phyloP scores from a whole-genome alignment of 1,139 yeast genomes.

The Pichia kudriavzevii region DNA sequence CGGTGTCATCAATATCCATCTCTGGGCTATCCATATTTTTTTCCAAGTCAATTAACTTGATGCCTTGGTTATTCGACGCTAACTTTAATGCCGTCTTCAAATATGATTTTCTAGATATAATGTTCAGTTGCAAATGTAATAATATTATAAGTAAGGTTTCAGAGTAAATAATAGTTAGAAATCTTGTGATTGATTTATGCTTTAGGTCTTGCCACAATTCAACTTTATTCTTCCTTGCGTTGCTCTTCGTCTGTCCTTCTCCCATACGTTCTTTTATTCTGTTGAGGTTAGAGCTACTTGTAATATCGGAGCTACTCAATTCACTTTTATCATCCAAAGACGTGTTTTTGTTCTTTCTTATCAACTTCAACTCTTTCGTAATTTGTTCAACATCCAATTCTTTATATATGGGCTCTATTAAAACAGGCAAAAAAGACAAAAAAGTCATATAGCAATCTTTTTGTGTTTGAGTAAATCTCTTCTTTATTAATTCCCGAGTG shows the following conservation, averaged over 20 bases:
- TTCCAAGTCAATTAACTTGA: conserved; percentile 15
- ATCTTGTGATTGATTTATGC: conserved; percentile 64
- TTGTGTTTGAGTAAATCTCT: conserved; percentile 84
- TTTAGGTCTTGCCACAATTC: conserved; percentile 85
- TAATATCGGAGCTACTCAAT: conserved; percentile 25
- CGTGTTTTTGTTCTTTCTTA: conserved; percentile 6
- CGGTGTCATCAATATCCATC: conserved; percentile 33
- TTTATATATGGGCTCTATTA: conserved; percentile 57
- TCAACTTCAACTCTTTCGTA: conserved; percentile 51
- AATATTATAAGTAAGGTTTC: conserved; percentile 64
- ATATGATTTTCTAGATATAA: conserved; percentile 80
- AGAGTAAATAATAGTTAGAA: conserved; percentile 64
- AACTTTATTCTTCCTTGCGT: conserved; percentile 45
- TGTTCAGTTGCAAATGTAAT: conserved; percentile 79
- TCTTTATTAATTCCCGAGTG: conserved; percentile 67
- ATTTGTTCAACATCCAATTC: conserved; percentile 66
- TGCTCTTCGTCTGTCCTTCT: too few relatives aligned
- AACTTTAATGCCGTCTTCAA: conserved; percentile 68
- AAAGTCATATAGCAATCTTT: conserved; percentile 84
- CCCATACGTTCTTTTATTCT: too few relatives aligned
- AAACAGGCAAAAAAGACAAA: conserved; percentile 73
- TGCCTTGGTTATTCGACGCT: conserved; percentile 37
- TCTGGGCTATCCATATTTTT: conserved; percentile 32
- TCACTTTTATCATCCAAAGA: conserved; percentile 13
- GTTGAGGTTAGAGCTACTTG: conserved; percentile 12